These are phyloP conservation scores for Dendryphion nanum DNA, from an alignment of 2,329 filamentous ascomycete genomes.

Conservation along the genomic window DNA sequence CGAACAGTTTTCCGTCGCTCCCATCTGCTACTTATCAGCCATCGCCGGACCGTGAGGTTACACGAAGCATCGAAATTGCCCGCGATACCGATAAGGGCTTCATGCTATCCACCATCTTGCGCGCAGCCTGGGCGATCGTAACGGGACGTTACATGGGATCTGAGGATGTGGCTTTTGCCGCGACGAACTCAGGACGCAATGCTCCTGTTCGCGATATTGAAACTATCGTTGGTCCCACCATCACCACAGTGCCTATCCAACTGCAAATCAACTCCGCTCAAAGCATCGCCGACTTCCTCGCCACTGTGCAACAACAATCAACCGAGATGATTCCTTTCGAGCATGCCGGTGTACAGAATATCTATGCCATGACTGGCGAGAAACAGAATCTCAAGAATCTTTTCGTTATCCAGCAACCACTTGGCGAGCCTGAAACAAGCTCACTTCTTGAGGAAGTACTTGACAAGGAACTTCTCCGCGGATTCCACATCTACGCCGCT, in stretches of 20 bases:
- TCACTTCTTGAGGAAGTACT: constrained; percentile 6
- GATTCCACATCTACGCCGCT: constrained; percentile 15
- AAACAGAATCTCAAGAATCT: constrained; percentile 49
- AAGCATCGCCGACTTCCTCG: constrained; percentile 11
- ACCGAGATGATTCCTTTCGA: constrained; percentile 25
- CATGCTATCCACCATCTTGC: constrained; percentile 11
- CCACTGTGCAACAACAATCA: constrained; percentile 11
- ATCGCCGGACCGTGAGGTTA: constrained; percentile 5
- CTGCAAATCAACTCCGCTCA: constrained; percentile 10
- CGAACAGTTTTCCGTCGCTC: constrained; percentile 11
- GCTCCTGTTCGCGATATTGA: constrained; percentile 36
- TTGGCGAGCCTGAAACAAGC: constrained; percentile 1
- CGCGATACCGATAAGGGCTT: constrained; percentile 1
- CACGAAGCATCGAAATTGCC: constrained; percentile 2
- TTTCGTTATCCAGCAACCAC: constrained; percentile 48
- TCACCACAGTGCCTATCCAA: constrained; percentile 38
- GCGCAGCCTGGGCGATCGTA: constrained; percentile 32
- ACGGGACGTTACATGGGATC: constrained; percentile 19
- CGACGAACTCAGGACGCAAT: constrained; percentile 36
- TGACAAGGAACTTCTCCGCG: constrained; percentile 9
- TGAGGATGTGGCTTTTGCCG: constrained; percentile 40
- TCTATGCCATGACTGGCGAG: constrained; percentile 12
- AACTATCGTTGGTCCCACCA: constrained; percentile 41
- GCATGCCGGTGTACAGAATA: constrained; percentile 33
- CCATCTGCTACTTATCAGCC: constrained; percentile 7